A percentile compares a stretch with the other conserved stretches of the same genome.
Conservation (phyloP, 2,329 filamentous ascomycete species). For the Ilyonectria sp. region DNA sequence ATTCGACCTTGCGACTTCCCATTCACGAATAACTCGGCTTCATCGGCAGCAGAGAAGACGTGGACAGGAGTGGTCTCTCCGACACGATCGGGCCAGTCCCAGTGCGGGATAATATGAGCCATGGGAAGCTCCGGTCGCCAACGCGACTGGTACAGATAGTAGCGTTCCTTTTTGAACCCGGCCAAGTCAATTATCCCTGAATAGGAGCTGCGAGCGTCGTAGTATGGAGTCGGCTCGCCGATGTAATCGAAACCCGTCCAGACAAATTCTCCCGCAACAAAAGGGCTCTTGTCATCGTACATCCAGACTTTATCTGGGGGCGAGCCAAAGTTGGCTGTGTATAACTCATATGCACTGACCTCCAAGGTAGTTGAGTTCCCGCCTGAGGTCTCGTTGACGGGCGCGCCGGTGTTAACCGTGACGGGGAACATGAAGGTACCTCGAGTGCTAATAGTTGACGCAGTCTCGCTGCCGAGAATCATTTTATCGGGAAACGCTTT, state of each 20-base stretch:
- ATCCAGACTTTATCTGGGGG: constrained; percentile 69
- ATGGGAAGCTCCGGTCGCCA: constrained; percentile 64
- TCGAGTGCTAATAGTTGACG: constrained; percentile 64
- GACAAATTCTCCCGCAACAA: constrained; percentile 68
- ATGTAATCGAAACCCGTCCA: constrained; percentile 68
- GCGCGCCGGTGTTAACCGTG: constrained; percentile 53
- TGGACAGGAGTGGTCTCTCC: constrained; percentile 67
- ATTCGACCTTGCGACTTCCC: constrained; percentile 60
- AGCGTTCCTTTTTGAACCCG: constrained; percentile 71
- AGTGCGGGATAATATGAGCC: constrained; percentile 70
- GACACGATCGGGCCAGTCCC: constrained; percentile 66
- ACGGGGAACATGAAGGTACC: constrained; percentile 70
- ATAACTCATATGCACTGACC: constrained; percentile 68
- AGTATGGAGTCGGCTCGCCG: constrained; percentile 67
- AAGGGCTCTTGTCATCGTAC: constrained; percentile 63
- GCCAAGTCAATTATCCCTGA: constrained; percentile 71
- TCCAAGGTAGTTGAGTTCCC: constrained; percentile 54
- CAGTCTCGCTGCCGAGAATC: constrained; percentile 59
- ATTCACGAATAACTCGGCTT: constrained; percentile 70
- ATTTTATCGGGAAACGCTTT: constrained; percentile 62
- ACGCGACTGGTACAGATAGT: constrained; percentile 68
- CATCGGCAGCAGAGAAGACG: constrained; percentile 66
- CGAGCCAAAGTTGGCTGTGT: constrained; percentile 62
- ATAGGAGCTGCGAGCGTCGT: constrained; percentile 65
- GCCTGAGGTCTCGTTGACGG: constrained; percentile 56